These are phyloP conservation scores for Kazachstania kunashirensis DNA, from an alignment of 805 yeast species.

Conservation along the genomic window DNA sequence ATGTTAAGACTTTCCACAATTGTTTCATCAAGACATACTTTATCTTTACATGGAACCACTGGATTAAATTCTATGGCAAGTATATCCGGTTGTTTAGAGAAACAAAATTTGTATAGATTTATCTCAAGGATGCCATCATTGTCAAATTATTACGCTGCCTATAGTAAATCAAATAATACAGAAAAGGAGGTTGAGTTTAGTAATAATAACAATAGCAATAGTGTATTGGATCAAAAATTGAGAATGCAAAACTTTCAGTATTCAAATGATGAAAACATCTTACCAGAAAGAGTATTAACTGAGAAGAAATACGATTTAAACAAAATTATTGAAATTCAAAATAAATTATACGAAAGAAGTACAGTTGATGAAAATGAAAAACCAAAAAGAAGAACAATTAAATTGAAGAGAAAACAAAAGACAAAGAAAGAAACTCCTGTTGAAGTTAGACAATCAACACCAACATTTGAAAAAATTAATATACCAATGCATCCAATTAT, in stretches of 20 bases:
- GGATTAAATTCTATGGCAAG: conserved; percentile 33
- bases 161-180: neutral
- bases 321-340: conserved; percentile 27
- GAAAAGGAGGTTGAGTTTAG: too few relatives aligned
- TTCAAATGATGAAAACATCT: conserved; percentile 11
- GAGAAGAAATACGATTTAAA: conserved; percentile 17
- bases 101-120: conserved; percentile 27
- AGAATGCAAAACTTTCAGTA: neutral
- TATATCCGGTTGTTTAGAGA: conserved; percentile 29
- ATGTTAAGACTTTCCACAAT: conserved; percentile 59
- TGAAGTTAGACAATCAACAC: neutral
- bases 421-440: neutral
- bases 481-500: too few relatives aligned
- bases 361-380: conserved; percentile 17
- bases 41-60: conserved; percentile 53
- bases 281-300: conserved; percentile 20
- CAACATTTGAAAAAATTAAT: conserved; percentile 3
- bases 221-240: neutral
- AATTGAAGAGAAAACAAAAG: conserved; percentile 7
- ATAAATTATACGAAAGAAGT: conserved; percentile 25
- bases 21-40: conserved; percentile 67
- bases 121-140: conserved; percentile 27
- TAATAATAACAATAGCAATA: too few relatives aligned
- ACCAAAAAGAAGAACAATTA: conserved; percentile 27
- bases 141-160: conserved; percentile 16